phyloP scores from a whole-genome alignment of 2,329 filamentous ascomycete genomes.

The Metarhizium brunneum region DNA sequence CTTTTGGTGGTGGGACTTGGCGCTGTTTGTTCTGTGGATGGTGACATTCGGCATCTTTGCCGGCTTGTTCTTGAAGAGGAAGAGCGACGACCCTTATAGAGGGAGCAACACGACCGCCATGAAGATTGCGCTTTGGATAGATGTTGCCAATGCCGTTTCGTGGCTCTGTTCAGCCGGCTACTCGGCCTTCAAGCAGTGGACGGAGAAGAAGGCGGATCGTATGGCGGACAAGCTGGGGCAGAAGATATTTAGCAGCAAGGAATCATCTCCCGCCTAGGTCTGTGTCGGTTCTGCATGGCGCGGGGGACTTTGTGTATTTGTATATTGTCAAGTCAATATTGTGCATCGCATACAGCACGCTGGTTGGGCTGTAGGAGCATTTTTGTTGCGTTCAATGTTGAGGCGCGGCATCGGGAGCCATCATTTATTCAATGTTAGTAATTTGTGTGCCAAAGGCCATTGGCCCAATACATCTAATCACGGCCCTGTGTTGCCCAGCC shows the following conservation, averaged over 20 bases:
- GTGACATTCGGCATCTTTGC: constrained; percentile 47
- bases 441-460: too few species aligned
- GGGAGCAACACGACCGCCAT: constrained; percentile 38
- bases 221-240: not conserved
- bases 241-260: not conserved
- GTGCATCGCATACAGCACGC: too few species aligned
- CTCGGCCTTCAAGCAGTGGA: not conserved
- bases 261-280: too few species aligned
- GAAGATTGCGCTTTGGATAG: constrained; percentile 66
- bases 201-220: not conserved
- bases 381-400: too few species aligned
- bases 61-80: constrained; percentile 55
- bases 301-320: too few species aligned
- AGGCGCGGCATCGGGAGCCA: too few species aligned
- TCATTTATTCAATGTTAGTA: too few species aligned
- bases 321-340: too few species aligned
- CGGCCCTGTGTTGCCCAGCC: too few species aligned
- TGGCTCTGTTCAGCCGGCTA: not conserved
- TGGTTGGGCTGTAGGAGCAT: too few species aligned
- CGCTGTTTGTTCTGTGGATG: not conserved
- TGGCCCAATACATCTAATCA: too few species aligned
- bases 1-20: not conserved
- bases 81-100: constrained; percentile 41
- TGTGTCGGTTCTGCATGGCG: too few species aligned
- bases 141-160: constrained; percentile 31